Evolutionary conservation across 805 yeast genomes (phyloP).

Genomic region (Ogataea corticis): DNA sequence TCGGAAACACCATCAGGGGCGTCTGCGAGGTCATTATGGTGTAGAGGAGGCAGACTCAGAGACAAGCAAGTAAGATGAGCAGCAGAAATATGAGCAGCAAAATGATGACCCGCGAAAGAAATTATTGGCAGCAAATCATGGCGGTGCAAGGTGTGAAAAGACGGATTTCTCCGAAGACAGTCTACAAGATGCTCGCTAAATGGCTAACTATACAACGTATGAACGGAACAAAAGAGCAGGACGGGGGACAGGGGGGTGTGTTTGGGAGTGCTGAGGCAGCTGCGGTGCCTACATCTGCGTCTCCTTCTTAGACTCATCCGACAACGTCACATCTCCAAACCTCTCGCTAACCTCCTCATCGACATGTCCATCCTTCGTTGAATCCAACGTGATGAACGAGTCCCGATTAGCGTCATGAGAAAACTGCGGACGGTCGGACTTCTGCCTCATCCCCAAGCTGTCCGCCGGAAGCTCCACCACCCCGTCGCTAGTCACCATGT

Average conservation of each 20-base stretch:
- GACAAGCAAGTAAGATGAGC: too few species aligned
- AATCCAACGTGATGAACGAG: constrained; percentile 20
- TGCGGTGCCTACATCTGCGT: constrained; percentile 24
- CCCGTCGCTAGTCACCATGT: constrained; percentile 1
- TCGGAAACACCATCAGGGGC: constrained; percentile 19
- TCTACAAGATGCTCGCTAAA: too few species aligned
- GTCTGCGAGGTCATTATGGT: constrained; percentile 7
- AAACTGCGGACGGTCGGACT: too few species aligned
- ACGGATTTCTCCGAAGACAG: too few species aligned
- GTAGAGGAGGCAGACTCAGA: not conserved
- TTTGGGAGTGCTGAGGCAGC: too few species aligned
- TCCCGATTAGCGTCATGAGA: constrained; percentile 10
- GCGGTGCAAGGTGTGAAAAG: too few species aligned
- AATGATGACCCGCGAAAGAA: too few species aligned
- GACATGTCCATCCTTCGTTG: constrained; percentile 17
- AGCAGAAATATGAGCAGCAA: not conserved
- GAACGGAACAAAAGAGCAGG: too few species aligned
- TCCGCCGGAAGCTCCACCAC: constrained; percentile 4
- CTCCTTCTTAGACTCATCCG: constrained; percentile 25
- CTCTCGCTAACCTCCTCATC: constrained; percentile 22
- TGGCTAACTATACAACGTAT: too few species aligned
- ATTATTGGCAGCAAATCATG: not conserved
- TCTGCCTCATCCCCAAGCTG: not conserved
- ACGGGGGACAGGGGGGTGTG: too few species aligned
- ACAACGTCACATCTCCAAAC: constrained; percentile 25